These are phyloP conservation scores for Pseudocercospora cruenta DNA, from an alignment of 2,329 filamentous ascomycete genomes.

Conservation along the genomic window DNA sequence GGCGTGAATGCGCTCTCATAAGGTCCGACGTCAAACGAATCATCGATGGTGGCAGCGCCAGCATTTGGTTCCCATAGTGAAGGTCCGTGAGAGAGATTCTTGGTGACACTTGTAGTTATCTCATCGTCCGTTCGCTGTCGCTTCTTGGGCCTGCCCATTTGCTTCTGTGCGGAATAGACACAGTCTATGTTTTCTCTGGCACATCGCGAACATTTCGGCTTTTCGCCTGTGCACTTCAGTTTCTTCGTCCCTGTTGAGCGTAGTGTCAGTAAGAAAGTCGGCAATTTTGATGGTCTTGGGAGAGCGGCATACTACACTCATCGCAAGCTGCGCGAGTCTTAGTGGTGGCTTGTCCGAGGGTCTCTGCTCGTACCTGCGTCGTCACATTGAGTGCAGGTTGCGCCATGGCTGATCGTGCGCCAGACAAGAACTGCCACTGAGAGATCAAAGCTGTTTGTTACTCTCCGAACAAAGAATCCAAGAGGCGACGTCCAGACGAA, in stretches of 20 bases:
- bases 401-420: slow-evolving; percentile 1
- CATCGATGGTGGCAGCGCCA: neutral
- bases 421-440: neutral
- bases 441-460: neutral
- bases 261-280: slow-evolving; percentile 6
- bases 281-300: neutral
- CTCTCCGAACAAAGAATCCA: neutral
- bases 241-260: slow-evolving; percentile 48
- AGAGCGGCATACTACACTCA: slow-evolving; percentile 42
- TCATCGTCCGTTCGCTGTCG: slow-evolving; percentile 41
- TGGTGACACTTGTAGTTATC: neutral
- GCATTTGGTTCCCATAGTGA: neutral
- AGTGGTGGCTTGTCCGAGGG: slow-evolving; percentile 1
- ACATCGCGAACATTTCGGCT: slow-evolving; percentile 49
- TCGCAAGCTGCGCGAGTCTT: slow-evolving; percentile 47
- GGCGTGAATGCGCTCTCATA: slow-evolving; percentile 27
- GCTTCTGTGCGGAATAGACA: slow-evolving; percentile 52
- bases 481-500: neutral
- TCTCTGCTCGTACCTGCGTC: slow-evolving; percentile 1
- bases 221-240: slow-evolving; percentile 52
- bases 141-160: slow-evolving; percentile 57
- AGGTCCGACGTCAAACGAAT: slow-evolving; percentile 13
- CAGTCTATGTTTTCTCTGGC: slow-evolving; percentile 46
- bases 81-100: neutral
- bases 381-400: neutral